These are phyloP conservation scores for Trifolium subterraneum DNA, from an alignment of 306 rosid species.

Conservation along the genomic window DNA sequence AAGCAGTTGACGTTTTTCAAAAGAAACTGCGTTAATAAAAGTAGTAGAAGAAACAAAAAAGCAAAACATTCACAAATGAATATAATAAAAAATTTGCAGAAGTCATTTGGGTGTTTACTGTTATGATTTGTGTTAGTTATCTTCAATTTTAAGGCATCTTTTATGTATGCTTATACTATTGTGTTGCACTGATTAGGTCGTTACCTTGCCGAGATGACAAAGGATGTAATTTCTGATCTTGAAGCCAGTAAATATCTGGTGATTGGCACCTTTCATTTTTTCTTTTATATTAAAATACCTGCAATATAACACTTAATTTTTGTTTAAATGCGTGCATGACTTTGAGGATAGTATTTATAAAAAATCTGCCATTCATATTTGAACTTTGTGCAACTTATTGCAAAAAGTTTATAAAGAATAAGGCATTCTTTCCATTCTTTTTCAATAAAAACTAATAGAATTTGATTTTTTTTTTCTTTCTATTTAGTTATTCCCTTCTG, in stretches of 20 bases:
- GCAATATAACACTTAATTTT: too few species aligned
- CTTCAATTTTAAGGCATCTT: constrained; percentile 23
- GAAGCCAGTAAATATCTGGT: constrained; percentile 97
- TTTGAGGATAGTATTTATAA: too few species aligned
- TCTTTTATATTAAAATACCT: neutral
- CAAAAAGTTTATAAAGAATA: too few species aligned
- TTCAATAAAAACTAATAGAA: constrained; percentile 2
- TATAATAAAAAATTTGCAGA: neutral
- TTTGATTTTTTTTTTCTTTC: neutral
- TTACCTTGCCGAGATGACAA: constrained; percentile 83
- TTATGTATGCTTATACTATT: constrained; percentile 23
- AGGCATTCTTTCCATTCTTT: neutral
- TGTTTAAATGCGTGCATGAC: too few species aligned
- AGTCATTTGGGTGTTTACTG: constrained; percentile 19
- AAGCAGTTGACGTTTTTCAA: constrained; percentile 2
- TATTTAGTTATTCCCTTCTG: constrained; percentile 17
- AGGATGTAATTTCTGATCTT: constrained; percentile 91
- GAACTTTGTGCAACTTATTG: neutral
- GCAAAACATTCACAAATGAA: neutral
- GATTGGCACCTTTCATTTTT: constrained; percentile 18
- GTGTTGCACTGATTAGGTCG: constrained; percentile 61
- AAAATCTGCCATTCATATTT: too few species aligned
- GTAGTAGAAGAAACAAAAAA: constrained; percentile 12
- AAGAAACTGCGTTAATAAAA: constrained; percentile 34
- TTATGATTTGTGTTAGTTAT: neutral